Percentiles rank a stretch among this genome's conserved stretches.
These are phyloP conservation scores for Martiniozyma abietophila DNA, from an alignment of 805 yeast genomes.

Conservation along the genomic window DNA sequence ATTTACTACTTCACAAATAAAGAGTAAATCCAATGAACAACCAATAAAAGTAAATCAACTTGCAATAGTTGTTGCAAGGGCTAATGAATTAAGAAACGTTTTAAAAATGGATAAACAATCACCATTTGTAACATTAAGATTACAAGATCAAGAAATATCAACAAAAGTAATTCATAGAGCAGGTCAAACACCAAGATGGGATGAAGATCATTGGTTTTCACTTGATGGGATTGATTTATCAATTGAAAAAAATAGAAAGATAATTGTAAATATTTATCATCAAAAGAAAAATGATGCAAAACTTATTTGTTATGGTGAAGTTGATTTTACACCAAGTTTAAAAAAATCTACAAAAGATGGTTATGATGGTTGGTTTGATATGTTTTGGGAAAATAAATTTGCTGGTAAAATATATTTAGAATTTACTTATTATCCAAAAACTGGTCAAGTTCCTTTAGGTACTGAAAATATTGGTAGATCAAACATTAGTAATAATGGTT, in stretches of 20 bases:
- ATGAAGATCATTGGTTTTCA: constrained; percentile 61
- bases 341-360: constrained; percentile 62
- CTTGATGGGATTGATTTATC: constrained; percentile 44
- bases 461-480: constrained; percentile 18
- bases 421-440: constrained; percentile 77
- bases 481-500: constrained; percentile 4
- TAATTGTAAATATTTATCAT: constrained; percentile 72
- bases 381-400: constrained; percentile 55
- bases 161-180: constrained; percentile 76
- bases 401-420: constrained; percentile 89
- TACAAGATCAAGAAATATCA: constrained; percentile 73
- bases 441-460: constrained; percentile 23
- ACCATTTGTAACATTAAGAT: constrained; percentile 77
- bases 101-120: constrained; percentile 86
- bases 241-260: constrained; percentile 32
- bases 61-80: constrained; percentile 70
- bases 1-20: background rate
- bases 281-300: constrained; percentile 82
- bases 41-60: constrained; percentile 36
- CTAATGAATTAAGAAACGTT: constrained; percentile 78
- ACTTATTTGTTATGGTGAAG: constrained; percentile 71
- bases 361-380: constrained; percentile 75
- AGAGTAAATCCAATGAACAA: background rate
- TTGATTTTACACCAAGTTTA: constrained; percentile 69
- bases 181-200: constrained; percentile 92